A percentile compares a stretch with the other conserved stretches of the same genome.
Conservation (phyloP, 2,329 filamentous ascomycete species). For the Chaetothyriales sp. region DNA sequence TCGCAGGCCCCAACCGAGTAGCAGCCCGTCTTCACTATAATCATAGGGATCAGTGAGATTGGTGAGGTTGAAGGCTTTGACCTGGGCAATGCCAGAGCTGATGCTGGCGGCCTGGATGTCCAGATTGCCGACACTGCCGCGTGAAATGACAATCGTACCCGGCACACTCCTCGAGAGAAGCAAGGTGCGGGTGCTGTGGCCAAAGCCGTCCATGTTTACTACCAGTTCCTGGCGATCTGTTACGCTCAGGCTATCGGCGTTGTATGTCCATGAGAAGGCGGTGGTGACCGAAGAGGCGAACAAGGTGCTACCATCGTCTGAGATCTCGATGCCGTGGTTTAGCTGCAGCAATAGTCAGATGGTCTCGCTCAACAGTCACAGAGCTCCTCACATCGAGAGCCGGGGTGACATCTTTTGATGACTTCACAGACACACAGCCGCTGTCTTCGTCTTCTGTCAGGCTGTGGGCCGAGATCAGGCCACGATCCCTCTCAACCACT, state of each 20-base stretch:
- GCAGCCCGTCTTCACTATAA: conserved; percentile 36
- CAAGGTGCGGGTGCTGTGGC: conserved; percentile 53
- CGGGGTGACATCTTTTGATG: conserved; percentile 9
- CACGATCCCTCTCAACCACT: conserved; percentile 30
- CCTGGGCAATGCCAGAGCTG: conserved; percentile 46
- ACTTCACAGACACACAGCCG: conserved; percentile 17
- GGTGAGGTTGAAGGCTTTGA: conserved; percentile 46
- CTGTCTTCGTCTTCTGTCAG: conserved; percentile 25
- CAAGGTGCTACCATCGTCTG: conserved; percentile 34
- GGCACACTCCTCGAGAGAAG: conserved; percentile 42
- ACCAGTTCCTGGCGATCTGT: conserved; percentile 41
- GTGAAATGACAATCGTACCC: conserved; percentile 47
- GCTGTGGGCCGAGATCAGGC: conserved; percentile 24
- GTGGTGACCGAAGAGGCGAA: conserved; percentile 41
- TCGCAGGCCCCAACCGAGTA: conserved; percentile 52
- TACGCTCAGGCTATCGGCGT: conserved; percentile 33
- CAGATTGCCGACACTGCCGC: conserved; percentile 49
- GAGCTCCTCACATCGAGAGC: conserved; percentile 7
- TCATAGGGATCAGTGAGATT: conserved; percentile 28
- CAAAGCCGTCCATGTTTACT: conserved; percentile 44
- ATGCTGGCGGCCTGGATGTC: conserved; percentile 40
- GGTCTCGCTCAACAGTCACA: background rate
- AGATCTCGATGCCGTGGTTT: conserved; percentile 39
- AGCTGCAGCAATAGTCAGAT: conserved; percentile 13
- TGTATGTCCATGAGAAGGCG: conserved; percentile 53